Percentiles rank a stretch among this genome's conserved stretches.
Conservation (phyloP, 371 early-diverging fungal genomes). For the Mortierella sp. region DNA sequence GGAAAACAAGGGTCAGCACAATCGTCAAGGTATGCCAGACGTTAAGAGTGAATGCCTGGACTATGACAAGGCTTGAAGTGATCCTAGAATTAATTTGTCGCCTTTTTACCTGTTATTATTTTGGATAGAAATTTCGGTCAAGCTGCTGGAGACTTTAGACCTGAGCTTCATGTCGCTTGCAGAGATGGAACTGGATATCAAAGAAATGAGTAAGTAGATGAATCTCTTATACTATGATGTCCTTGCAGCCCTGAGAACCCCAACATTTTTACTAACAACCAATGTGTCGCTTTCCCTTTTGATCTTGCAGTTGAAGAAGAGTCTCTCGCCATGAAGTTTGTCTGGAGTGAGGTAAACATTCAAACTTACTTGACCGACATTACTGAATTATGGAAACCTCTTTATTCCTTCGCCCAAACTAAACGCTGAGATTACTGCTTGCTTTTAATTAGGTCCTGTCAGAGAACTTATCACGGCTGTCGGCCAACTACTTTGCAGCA, state of each 20-base stretch:
- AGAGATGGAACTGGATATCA: slow-evolving; percentile 72
- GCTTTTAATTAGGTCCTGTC: slow-evolving; percentile 60
- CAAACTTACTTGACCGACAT: neutral
- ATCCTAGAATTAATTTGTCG: neutral
- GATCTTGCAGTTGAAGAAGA: slow-evolving; percentile 63
- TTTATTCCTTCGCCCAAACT: neutral
- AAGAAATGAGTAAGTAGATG: slow-evolving; percentile 65
- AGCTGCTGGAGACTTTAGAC: slow-evolving; percentile 66
- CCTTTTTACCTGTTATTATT: neutral
- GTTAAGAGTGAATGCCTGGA: neutral
- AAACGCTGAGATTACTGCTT: neutral
- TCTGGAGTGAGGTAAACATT: slow-evolving; percentile 70
- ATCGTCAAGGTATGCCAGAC: slow-evolving; percentile 30
- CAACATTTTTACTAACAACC: neutral
- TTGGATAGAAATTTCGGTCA: slow-evolving; percentile 23
- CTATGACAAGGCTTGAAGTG: neutral
- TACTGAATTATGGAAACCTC: neutral
- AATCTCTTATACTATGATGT: slow-evolving; percentile 22
- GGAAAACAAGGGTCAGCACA: slow-evolving; percentile 51
- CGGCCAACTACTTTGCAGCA: slow-evolving; percentile 79
- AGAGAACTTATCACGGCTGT: slow-evolving; percentile 73
- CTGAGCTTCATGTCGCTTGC: slow-evolving; percentile 67
- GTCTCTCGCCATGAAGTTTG: slow-evolving; percentile 71
- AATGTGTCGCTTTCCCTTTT: neutral
- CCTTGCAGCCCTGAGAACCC: too few species aligned